Percentiles rank a stretch among this genome's conserved stretches.
Conservation (phyloP, 768 basidiomycete species). For the Leccinum rimulosum region DNA sequence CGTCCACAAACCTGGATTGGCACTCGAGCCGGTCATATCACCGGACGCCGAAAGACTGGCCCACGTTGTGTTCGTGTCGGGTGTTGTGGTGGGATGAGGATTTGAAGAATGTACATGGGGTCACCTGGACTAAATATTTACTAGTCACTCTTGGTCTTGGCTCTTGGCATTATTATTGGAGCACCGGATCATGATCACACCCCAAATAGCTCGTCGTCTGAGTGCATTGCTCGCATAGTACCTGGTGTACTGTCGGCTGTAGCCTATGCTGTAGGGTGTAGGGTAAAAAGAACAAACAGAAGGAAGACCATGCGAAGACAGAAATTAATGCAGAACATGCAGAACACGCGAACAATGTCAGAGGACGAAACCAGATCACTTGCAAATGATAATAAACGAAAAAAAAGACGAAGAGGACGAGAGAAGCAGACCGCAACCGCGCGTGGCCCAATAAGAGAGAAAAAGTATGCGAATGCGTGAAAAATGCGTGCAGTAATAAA, state of each 20-base stretch:
- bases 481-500: no score
- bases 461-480: no score
- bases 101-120: no score
- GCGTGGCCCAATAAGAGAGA: no score
- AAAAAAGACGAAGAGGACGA: not conserved
- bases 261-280: slow-evolving; percentile 23
- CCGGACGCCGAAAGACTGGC: not conserved
- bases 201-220: slow-evolving; percentile 14
- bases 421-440: no score
- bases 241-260: slow-evolving; percentile 23
- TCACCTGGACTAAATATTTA: no score
- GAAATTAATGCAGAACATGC: slow-evolving; percentile 31
- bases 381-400: slow-evolving; percentile 5
- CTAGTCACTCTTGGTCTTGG: no score
- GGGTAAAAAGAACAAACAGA: slow-evolving; percentile 16
- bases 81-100: not conserved
- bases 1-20: slow-evolving; percentile 15
- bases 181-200: no score
- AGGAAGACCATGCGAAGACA: slow-evolving; percentile 23
- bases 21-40: slow-evolving; percentile 9
- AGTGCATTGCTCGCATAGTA: slow-evolving; percentile 23
- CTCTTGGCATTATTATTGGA: no score
- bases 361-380: slow-evolving; percentile 18
- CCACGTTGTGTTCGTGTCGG: not conserved
- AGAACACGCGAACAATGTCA: slow-evolving; percentile 25